Base-by-base conservation (phyloP, 2,329 filamentous ascomycete species). In the Neonectria hederae region DNA sequence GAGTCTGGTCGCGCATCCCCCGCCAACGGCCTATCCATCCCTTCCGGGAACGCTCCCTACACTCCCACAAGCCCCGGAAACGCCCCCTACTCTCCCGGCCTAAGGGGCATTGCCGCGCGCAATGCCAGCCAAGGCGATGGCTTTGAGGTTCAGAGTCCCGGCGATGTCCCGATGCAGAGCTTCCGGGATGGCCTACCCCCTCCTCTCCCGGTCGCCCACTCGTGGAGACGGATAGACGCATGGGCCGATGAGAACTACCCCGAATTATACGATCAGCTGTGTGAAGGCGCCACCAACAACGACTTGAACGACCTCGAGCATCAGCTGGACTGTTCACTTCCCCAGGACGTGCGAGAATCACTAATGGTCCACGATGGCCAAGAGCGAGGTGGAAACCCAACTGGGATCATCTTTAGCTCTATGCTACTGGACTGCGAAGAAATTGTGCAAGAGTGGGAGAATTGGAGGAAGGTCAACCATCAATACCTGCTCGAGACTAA, bases 381-480 rank as follows among this genome's bases (percentile, higher is more conserved):
- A 80, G 96, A 99, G 81, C 91, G 96, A 68, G 93, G 94, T 66
- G 96, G 96, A 68, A 86, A 86, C 62, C 96, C 96, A 1, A 97
- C 95, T 0, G 96, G 96, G 67, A 91, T 98, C 70, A 88, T 99
- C 65, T 98, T 99, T 74, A 88, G 94, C 65, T 91, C 89, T 77
- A 99, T 99, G 96, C 82, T 99, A 68, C 87, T 99, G 62, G 96
- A 99, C 79, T 98, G 96, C 76, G 96, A 99, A 79, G 96, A 99
- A 77, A 97, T 99, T 72, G 91, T 97, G 22, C 94, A 97, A 78
- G 96, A 99, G 78, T 98, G 95, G 93, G 91, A 92, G 74, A 97
- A 97, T 76, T 99, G 96, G 96, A 90, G 93, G 73, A 90, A 88
- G 67, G 96, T 99, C 67, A 97, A 97, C 76, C 89, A 95, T 63